Evolutionary conservation across 306 rosid genomes (phyloP), one percentile per base, ranked within the genome.

Genomic region (Echinosophora koreensis): DNA sequence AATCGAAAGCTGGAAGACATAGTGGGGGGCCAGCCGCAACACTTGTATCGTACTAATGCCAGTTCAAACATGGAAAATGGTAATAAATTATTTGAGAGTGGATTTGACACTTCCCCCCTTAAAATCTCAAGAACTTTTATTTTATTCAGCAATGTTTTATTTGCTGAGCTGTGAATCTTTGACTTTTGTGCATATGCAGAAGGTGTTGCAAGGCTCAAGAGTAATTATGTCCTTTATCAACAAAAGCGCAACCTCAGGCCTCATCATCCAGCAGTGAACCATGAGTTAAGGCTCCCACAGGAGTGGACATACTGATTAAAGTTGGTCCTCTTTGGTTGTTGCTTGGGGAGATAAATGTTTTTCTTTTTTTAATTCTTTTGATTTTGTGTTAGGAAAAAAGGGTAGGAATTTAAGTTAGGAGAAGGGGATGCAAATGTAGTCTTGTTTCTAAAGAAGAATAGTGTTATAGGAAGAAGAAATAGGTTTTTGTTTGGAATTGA

Each of bases 291-390:
- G 81, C 86, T 94, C 10, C 98, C 98, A 0, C 90, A 89, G 49
- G 98, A 94, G 69, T 93, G 97, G 97, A 89, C 96, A 15, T 93
- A 93, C 50, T 92, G 83, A 86, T 54, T 41, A 6, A 42, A 11
- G n/a, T 11, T 18, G 34, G 6, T 14, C 51, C n/a, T n/a, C 12
- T 62, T 15, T 30, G 42, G 54, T 57, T 8, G 44, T 68, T 76
- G 64, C 64, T 61, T 71, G 49, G 55, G 55, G 84, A 35, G 46
- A 32, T 50, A 3, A 68, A 6, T 59, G 27, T 18, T 51, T 18
- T 51, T 4, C 7, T 0, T 28, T 35, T 3, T 44, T 34, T 22
- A 22, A 16, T n/a, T 32, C 3, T 30, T 34, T 22, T 57, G 44
- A 13, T 30, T 37, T 64, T 37, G n/a, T 17, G 57, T 32, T 50